Conservation (phyloP, 177 flowering plant species). For the Vitis hybrid region DNA sequence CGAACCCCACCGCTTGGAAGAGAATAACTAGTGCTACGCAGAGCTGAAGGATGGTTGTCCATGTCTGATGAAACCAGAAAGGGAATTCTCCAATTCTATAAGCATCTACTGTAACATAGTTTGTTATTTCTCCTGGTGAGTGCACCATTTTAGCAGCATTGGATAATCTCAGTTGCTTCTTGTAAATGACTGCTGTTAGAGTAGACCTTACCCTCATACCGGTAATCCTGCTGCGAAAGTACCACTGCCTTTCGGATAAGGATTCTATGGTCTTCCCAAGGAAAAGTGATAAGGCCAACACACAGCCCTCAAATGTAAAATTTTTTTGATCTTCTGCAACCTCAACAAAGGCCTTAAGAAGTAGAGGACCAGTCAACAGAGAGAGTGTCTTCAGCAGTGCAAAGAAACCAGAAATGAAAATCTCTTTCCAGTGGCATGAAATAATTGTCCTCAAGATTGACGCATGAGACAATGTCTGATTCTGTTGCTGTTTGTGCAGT, state of each 20-base stretch:
- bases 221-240: conserved; percentile 50
- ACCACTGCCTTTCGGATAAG: conserved; percentile 72
- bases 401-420: conserved; percentile 64
- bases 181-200: conserved; percentile 65
- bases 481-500: conserved; percentile 33
- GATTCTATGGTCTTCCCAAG: conserved; percentile 58
- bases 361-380: conserved; percentile 68
- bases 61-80: conserved; percentile 72
- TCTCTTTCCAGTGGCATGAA: conserved; percentile 55
- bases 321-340: conserved; percentile 63
- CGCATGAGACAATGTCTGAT: conserved; percentile 30
- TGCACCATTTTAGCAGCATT: conserved; percentile 52
- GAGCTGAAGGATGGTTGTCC: conserved; percentile 75
- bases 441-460: conserved; percentile 46
- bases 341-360: conserved; percentile 64
- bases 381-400: conserved; percentile 60
- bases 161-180: conserved; percentile 66
- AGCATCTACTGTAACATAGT: conserved; percentile 75
- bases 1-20: conserved; percentile 56
- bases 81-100: conserved; percentile 78
- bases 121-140: conserved; percentile 74
- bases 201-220: conserved; percentile 70
- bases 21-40: conserved; percentile 53
- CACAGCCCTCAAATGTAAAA: conserved; percentile 53
- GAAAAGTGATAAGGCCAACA: conserved; percentile 53